Conservation (phyloP, 495 filamentous ascomycete species). For the Achaetomiella virescens region DNA sequence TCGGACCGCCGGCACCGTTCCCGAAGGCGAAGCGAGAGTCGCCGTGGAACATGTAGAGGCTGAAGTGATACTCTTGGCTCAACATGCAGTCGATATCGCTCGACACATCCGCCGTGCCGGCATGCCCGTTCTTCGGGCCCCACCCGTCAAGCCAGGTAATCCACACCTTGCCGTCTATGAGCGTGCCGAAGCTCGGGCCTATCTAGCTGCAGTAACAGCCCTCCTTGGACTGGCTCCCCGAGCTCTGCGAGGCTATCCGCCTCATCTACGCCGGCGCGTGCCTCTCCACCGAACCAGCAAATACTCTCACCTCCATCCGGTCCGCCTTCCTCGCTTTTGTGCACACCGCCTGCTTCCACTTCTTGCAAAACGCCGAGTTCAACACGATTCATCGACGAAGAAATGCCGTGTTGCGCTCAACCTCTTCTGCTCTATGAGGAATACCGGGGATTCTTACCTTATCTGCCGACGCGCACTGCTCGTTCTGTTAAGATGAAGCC, state of each 20-base stretch:
- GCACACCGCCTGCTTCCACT: slow-evolving; percentile 19
- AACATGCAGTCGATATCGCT: slow-evolving; percentile 1
- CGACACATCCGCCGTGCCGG: not conserved
- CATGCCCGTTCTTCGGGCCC: not conserved
- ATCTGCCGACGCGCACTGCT: slow-evolving; percentile 13
- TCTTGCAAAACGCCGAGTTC: slow-evolving; percentile 16
- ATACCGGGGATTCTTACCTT: slow-evolving; percentile 17
- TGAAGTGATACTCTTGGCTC: not conserved
- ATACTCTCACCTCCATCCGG: slow-evolving; percentile 9
- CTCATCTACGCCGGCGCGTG: slow-evolving; percentile 19
- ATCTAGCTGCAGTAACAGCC: slow-evolving; percentile 17
- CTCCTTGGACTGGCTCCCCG: slow-evolving; percentile 17
- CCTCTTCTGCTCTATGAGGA: slow-evolving; percentile 19
- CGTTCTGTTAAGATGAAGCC: slow-evolving; percentile 18
- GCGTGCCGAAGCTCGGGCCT: slow-evolving; percentile 10
- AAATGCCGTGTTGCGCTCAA: slow-evolving; percentile 17
- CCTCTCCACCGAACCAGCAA: not conserved
- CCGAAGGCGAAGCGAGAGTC: not conserved
- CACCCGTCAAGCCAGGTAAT: not conserved
- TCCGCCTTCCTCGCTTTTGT: slow-evolving; percentile 14
- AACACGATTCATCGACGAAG: slow-evolving; percentile 13
- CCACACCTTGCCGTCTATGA: no score
- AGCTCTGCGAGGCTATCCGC: slow-evolving; percentile 21
- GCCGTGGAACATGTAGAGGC: not conserved
- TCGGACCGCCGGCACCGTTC: not conserved